phyloP scores from a whole-genome alignment of 2,329 filamentous ascomycete species.

The Incumbomyces delicatus region DNA sequence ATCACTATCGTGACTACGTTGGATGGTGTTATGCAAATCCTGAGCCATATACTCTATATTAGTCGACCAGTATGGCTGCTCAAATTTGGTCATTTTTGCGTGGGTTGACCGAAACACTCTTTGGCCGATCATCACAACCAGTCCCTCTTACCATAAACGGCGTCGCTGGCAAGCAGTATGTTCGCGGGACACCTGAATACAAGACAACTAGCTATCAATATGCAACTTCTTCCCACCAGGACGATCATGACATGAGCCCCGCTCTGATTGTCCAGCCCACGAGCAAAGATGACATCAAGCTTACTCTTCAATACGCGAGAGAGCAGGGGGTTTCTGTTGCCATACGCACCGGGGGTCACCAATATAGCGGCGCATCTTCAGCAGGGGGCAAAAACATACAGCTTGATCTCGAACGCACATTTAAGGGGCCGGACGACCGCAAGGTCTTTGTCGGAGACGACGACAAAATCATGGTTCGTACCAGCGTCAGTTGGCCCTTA shows the following conservation, averaged over 20 bases:
- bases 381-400: constrained; percentile 38
- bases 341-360: constrained; percentile 40
- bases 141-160: neutral
- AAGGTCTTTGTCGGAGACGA: constrained; percentile 25
- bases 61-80: no score
- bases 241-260: constrained; percentile 36
- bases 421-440: constrained; percentile 26
- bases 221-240: constrained; percentile 33
- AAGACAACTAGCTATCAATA: constrained; percentile 25
- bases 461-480: constrained; percentile 28
- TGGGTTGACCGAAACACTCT: no score
- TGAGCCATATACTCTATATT: no score
- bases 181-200: neutral
- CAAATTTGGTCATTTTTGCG: no score
- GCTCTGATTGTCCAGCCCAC: constrained; percentile 37
- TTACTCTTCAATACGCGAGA: constrained; percentile 33
- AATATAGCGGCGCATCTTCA: constrained; percentile 43
- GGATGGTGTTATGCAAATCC: no score
- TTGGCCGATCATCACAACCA: no score
- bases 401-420: constrained; percentile 35
- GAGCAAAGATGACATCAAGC: constrained; percentile 34
- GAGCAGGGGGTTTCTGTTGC: constrained; percentile 34
- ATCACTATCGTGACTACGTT: no score
- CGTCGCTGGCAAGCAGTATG: constrained; percentile 2
- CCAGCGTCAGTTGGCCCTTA: constrained; percentile 35